A percentile compares a stretch with the other conserved stretches of the same genome.
Conservation (phyloP, 1,139 yeast species). For the Saccharomyces hybrid region DNA sequence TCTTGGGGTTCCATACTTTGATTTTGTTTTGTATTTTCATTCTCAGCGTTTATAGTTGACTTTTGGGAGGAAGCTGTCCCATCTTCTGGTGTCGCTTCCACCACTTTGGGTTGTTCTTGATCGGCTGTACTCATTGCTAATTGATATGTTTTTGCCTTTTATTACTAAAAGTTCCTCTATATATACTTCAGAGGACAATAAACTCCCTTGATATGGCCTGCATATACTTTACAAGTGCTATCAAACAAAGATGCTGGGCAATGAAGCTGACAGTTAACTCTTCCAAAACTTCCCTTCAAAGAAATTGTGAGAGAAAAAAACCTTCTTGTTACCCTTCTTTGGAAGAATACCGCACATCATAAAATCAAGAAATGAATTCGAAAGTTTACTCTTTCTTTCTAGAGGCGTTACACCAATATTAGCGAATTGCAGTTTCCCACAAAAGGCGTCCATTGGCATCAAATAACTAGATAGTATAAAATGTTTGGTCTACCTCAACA, state of each 20-base stretch:
- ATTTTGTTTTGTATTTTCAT: not conserved
- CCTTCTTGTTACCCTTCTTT: not conserved
- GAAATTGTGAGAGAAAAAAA: not conserved
- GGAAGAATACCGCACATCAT: not conserved
- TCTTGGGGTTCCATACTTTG: not conserved
- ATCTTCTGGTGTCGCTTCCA: constrained; percentile 3
- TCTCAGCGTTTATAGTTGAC: not conserved
- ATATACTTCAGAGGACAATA: not conserved
- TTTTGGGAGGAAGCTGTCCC: not conserved
- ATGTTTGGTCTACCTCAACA: constrained; percentile 81
- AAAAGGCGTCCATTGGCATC: constrained; percentile 9
- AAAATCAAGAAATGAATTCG: not conserved
- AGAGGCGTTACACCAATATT: not conserved
- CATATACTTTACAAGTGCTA: not conserved
- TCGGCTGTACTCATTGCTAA: not conserved
- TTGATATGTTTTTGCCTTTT: not conserved
- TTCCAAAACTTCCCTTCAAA: constrained; percentile 4
- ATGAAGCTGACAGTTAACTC: constrained; percentile 3
- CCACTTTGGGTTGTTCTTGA: not conserved
- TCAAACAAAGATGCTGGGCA: not conserved
- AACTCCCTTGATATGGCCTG: not conserved
- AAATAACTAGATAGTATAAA: constrained; percentile 10
- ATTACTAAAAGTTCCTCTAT: not conserved
- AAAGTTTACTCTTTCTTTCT: not conserved
- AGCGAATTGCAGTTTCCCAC: not conserved